Evolutionary conservation across 2,329 filamentous ascomycete genomes (phyloP), one percentile per base, ranked within the genome.

Genomic region (Hypoxylon sp.): DNA sequence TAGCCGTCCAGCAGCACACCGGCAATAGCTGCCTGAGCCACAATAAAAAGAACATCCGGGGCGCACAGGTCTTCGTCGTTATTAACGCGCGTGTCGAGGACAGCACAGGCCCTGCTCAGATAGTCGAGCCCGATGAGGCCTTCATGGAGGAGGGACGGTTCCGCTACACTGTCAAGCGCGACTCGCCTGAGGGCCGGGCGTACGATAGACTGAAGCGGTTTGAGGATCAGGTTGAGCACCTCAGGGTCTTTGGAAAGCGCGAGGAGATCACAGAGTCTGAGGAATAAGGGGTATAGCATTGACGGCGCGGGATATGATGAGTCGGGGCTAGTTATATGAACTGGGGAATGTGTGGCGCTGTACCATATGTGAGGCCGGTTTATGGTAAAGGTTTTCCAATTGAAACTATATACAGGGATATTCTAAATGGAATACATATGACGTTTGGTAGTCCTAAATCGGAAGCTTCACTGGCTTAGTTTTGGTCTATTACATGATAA

Each of bases 131-230:
- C 7, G 52, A 55, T 13, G 52, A 55, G 37, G 21, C 37, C 5
- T 55, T 55, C 37, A 31, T 55, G 52, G 52, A 55, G 15, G 52
- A 55, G 15, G 52, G 37, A 6, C 17, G 6, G 15, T 55, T 46
- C 37, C 39, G 21, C 7, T 55, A 55, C 37, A 44, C 35, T 15
- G 10, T 55, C 15, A 55, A 55, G 37, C 24, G 35, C 3, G 52
- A 55, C 17, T 55, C 52, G 13, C 37, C 37, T 6, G 52, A 44
- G 24, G 52, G 52, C 1, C 39, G 6, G 37, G 24, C 21, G 7
- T 55, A 55, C n/a, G 52, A 55, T 3, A 19, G 15, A 13, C 39
- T 55, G 37, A 7, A 29, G 21, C 15, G 19, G 8, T 2, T 55
- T n/a, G 52, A 55, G 52, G 52, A 55, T 6, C 37, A 44, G 37